A percentile compares a stretch with the other conserved stretches of the same genome.
These are phyloP conservation scores for Lodderomyces pseudojiufengensis DNA, from an alignment of 1,139 yeast species.

Conservation along the genomic window DNA sequence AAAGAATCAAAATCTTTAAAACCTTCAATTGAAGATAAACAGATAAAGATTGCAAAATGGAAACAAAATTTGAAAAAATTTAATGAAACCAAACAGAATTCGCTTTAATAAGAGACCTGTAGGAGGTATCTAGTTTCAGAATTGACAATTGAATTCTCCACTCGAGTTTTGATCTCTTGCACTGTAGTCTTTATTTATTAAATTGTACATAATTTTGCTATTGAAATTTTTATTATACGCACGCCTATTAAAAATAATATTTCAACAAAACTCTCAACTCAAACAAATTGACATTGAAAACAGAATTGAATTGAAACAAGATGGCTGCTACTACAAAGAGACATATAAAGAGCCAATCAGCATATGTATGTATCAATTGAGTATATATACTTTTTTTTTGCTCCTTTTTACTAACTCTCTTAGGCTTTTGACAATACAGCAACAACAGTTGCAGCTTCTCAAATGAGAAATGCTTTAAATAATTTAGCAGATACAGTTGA, in stretches of 20 bases:
- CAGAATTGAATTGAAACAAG: background rate
- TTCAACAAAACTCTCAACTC: too few species aligned
- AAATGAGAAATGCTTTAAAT: slow-evolving; percentile 95
- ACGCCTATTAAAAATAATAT: too few species aligned
- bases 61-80: background rate
- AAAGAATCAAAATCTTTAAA: slow-evolving; percentile 18
- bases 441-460: slow-evolving; percentile 94
- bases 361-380: slow-evolving; percentile 46
- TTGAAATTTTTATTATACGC: too few species aligned
- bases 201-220: too few species aligned
- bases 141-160: too few species aligned
- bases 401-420: slow-evolving; percentile 19
- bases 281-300: too few species aligned
- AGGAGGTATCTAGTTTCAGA: too few species aligned
- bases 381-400: background rate
- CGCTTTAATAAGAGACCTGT: background rate
- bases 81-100: background rate
- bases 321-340: slow-evolving; percentile 38
- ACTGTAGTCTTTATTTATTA: too few species aligned
- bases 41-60: slow-evolving; percentile 21
- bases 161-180: too few species aligned
- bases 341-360: slow-evolving; percentile 71
- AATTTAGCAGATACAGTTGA: slow-evolving; percentile 77
- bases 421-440: slow-evolving; percentile 94
- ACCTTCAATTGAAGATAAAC: slow-evolving; percentile 18